Percentiles rank a stretch among this genome's conserved stretches.
phyloP scores from a whole-genome alignment of 2,329 filamentous ascomycete species.

The Sporothrix variecibatus region DNA sequence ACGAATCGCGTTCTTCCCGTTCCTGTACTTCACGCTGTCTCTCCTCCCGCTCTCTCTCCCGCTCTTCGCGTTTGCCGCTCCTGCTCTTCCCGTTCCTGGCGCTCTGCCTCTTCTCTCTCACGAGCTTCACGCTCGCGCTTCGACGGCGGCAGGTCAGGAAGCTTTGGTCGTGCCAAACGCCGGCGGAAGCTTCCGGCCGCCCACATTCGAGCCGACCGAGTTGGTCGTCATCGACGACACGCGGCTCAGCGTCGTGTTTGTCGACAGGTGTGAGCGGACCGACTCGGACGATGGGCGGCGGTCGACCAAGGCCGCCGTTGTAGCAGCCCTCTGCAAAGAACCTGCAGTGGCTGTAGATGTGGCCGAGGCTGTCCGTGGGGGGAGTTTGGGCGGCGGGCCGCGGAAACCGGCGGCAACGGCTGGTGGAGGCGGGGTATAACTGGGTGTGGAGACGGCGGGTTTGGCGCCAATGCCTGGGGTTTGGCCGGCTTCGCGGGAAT shows the following conservation, averaged over 20 bases:
- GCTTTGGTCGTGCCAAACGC: slow-evolving; percentile 56
- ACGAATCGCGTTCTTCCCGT: neutral
- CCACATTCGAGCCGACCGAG: slow-evolving; percentile 32
- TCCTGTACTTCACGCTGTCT: neutral
- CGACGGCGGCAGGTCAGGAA: slow-evolving; percentile 60
- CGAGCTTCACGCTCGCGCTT: slow-evolving; percentile 56
- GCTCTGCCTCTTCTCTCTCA: slow-evolving; percentile 34
- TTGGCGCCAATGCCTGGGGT: neutral
- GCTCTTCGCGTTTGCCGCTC: neutral
- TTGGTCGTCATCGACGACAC: slow-evolving; percentile 53
- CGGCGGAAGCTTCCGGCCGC: slow-evolving; percentile 55
- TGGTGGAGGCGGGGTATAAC: slow-evolving; percentile 43
- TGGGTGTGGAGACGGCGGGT: slow-evolving; percentile 45
- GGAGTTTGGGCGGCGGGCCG: slow-evolving; percentile 49
- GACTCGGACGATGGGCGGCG: slow-evolving; percentile 61
- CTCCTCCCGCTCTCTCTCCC: neutral
- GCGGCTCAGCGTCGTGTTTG: slow-evolving; percentile 51
- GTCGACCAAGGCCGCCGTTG: slow-evolving; percentile 33
- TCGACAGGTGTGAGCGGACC: slow-evolving; percentile 56
- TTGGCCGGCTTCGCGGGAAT: slow-evolving; percentile 26
- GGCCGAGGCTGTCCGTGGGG: slow-evolving; percentile 50
- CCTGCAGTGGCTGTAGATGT: slow-evolving; percentile 37
- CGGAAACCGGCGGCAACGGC: slow-evolving; percentile 35
- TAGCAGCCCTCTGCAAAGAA: slow-evolving; percentile 33
- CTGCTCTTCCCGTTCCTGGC: slow-evolving; percentile 30